Base-by-base conservation (phyloP, 441 rosid genomes). In the Croton laevigatus region DNA sequence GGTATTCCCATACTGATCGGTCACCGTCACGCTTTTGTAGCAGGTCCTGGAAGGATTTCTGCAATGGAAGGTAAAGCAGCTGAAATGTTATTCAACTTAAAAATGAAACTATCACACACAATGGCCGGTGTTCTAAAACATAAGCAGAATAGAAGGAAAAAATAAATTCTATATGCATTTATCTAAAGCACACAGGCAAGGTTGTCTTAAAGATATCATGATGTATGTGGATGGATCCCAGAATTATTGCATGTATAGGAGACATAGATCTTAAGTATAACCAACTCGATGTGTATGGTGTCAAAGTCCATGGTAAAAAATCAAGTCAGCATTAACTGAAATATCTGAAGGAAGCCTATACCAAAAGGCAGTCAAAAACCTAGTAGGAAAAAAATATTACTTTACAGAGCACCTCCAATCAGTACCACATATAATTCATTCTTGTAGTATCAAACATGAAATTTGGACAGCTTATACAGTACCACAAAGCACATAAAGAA, bases 1-100 rank as follows among this genome's bases (percentile, higher is more conserved):
- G 98, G 84, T 93, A 93, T 75, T 93, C 98, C 98, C 98, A 93
- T 59, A 87, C 85, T 17, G 98, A 91, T 20, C 98, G 81, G 67
- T 84, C 91, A 74, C 98, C 98, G 76, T 88, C 92, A 73, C 79
- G 87, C 83, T 93, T 93, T 80, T 83, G 83, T 79, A 93, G 85
- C 74, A 93, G 96, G 82, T 89, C 94, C 73, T 87, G 91, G 76
- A 93, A 93, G 68, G 97, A 81, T 71, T 81, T 88, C 98, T 93
- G 94, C 78, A 70, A 55, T 68, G 44, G 27, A 66, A 73, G 14
- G 37, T 40, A 14, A 38, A 36, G 12, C 1, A 20, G 10, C n/a
- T 42, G 32, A 45, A 45, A 34, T 36, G 13, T 34, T 11, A 48
- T 20, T 32, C 4, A 20, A 4, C 42, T 40, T 46, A 22, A 34